phyloP scores from a whole-genome alignment of 306 rosid species.

The Mimosa pudica region DNA sequence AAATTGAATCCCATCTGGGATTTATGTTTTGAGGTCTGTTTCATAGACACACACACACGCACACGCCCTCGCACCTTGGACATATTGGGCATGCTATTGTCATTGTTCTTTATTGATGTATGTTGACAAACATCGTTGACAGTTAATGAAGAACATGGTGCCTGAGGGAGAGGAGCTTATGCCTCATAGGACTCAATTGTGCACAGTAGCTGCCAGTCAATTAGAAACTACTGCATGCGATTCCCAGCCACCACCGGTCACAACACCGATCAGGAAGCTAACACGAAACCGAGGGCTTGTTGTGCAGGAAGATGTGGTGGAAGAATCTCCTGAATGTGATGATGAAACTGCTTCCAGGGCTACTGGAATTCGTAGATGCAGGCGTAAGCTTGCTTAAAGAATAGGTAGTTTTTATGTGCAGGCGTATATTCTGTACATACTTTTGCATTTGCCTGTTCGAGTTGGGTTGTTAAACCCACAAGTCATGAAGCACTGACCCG shows the following conservation, averaged over 20 bases:
- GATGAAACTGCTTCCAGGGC: constrained; percentile 35
- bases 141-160: constrained; percentile 65
- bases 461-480: neutral
- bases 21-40: neutral
- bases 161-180: constrained; percentile 73
- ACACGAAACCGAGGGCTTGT: constrained; percentile 64
- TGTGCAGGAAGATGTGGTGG: constrained; percentile 52
- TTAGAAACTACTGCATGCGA: constrained; percentile 25
- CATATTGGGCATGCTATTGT: neutral
- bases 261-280: constrained; percentile 68
- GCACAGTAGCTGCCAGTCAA: constrained; percentile 26
- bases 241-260: constrained; percentile 38
- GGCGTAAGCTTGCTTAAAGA: constrained; percentile 46
- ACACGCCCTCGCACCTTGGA: neutral
- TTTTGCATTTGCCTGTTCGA: neutral
- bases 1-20: neutral
- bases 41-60: neutral
- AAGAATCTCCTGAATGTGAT: constrained; percentile 56
- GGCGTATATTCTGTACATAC: constrained; percentile 4
- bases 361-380: constrained; percentile 52
- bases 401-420: constrained; percentile 1
- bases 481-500: neutral
- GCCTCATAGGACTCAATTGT: constrained; percentile 52
- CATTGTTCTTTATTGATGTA: neutral
- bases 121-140: constrained; percentile 35